Percentiles rank a stretch among this genome's conserved stretches.
These are phyloP conservation scores for Nidula microcarpa DNA, from an alignment of 768 basidiomycete species.

Conservation along the genomic window DNA sequence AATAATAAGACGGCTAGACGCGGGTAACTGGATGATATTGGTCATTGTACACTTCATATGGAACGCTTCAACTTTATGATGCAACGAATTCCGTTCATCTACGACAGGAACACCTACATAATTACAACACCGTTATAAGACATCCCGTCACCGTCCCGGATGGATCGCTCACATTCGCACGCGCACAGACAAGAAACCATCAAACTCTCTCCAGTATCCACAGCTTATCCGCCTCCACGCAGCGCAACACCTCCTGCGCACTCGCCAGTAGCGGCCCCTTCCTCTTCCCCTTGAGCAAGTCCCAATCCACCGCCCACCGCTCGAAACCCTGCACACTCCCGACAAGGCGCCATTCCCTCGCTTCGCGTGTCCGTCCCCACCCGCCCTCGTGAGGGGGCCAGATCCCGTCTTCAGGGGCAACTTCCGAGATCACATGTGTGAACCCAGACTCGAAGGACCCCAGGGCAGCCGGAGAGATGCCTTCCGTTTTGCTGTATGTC, in stretches of 20 bases:
- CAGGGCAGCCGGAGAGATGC: slow-evolving; percentile 38
- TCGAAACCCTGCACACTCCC: slow-evolving; percentile 44
- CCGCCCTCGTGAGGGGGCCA: too few species aligned
- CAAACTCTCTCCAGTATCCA: slow-evolving; percentile 43
- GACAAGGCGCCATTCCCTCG: slow-evolving; percentile 36
- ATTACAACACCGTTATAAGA: too few species aligned
- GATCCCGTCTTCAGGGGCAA: slow-evolving; percentile 18
- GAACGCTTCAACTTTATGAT: too few species aligned
- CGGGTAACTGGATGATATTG: too few species aligned
- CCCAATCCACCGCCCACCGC: slow-evolving; percentile 25
- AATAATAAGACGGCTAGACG: too few species aligned
- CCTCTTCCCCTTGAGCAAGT: slow-evolving; percentile 10
- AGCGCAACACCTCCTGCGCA: slow-evolving; percentile 22
- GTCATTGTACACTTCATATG: too few species aligned
- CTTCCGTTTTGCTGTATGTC: slow-evolving; percentile 85
- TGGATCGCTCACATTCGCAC: neutral
- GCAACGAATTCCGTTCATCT: too few species aligned
- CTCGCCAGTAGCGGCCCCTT: slow-evolving; percentile 14
- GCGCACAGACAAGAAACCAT: neutral
- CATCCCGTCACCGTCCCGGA: too few species aligned
- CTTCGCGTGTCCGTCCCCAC: neutral
- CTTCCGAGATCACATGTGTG: slow-evolving; percentile 66
- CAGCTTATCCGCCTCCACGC: slow-evolving; percentile 36
- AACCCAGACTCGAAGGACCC: slow-evolving; percentile 31
- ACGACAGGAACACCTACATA: too few species aligned